A percentile compares a stretch with the other conserved stretches of the same genome.
Evolutionary conservation across 345 rosid genomes (phyloP).

Genomic region (Populus deltoides): DNA sequence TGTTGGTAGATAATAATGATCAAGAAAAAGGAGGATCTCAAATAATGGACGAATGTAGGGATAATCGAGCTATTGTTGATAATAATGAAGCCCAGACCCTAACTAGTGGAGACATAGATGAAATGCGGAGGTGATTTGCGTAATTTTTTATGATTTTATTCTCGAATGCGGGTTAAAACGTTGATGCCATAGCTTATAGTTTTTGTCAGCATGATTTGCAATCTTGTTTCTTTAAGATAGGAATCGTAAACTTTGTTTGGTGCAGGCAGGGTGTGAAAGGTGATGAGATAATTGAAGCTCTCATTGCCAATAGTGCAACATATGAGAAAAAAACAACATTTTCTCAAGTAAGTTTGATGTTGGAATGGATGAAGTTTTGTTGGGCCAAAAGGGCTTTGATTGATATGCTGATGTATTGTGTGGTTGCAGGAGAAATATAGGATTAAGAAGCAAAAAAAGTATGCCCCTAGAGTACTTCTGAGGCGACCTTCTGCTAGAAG

Average conservation of each 20-base stretch:
- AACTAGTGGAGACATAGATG: constrained; percentile 78
- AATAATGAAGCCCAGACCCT: constrained; percentile 80
- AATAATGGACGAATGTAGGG: constrained; percentile 50
- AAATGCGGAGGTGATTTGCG: constrained; percentile 55
- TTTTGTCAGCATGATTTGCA: not conserved
- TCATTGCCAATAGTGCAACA: constrained; percentile 85
- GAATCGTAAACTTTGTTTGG: not conserved
- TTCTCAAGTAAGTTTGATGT: constrained; percentile 55
- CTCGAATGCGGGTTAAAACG: not conserved
- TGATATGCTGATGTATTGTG: constrained; percentile 5
- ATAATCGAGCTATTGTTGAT: constrained; percentile 70
- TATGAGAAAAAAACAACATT: constrained; percentile 78
- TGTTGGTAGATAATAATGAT: constrained; percentile 30
- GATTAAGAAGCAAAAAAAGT: constrained; percentile 88
- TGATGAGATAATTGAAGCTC: constrained; percentile 79
- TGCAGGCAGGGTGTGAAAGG: constrained; percentile 89
- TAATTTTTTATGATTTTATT: too few relatives aligned
- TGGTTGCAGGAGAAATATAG: constrained; percentile 75
- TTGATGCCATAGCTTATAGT: not conserved
- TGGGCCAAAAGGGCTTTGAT: not conserved
- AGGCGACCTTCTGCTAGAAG: constrained; percentile 79
- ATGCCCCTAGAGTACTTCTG: constrained; percentile 80
- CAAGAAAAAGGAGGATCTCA: constrained; percentile 36
- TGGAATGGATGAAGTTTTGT: not conserved
- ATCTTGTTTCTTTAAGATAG: not conserved